Percentiles rank a stretch among this genome's conserved stretches.
phyloP scores from a whole-genome alignment of 805 yeast genomes.

The Candida jianshihensis region DNA sequence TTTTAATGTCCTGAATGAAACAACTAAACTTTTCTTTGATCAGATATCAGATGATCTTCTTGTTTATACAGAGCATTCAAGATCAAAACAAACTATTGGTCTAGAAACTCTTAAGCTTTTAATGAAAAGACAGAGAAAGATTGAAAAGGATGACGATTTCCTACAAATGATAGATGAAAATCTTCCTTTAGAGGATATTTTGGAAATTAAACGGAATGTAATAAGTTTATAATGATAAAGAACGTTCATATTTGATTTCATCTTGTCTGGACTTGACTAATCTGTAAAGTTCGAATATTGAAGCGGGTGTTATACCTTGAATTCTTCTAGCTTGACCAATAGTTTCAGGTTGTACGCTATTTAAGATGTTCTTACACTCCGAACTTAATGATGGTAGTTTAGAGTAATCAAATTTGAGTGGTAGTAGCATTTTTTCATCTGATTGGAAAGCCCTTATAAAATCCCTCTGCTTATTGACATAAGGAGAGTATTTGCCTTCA shows the following conservation, averaged over 20 bases:
- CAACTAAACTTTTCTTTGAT: slow-evolving; percentile 24
- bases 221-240: slow-evolving; percentile 12
- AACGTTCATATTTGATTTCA: slow-evolving; percentile 16
- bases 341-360: slow-evolving; percentile 75
- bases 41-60: slow-evolving; percentile 22
- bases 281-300: slow-evolving; percentile 71
- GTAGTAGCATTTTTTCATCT: slow-evolving; percentile 74
- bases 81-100: slow-evolving; percentile 19
- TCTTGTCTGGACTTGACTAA: slow-evolving; percentile 29
- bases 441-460: slow-evolving; percentile 73
- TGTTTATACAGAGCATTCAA: slow-evolving; percentile 28
- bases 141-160: slow-evolving; percentile 10
- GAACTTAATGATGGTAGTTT: slow-evolving; percentile 57
- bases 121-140: slow-evolving; percentile 25
- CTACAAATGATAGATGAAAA: slow-evolving; percentile 22
- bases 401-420: slow-evolving; percentile 56
- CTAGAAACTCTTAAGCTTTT: slow-evolving; percentile 21
- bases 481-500: slow-evolving; percentile 80
- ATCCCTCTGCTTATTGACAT: slow-evolving; percentile 63
- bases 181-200: slow-evolving; percentile 25
- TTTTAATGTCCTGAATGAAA: slow-evolving; percentile 14
- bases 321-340: slow-evolving; percentile 93
- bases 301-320: slow-evolving; percentile 94
- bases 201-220: slow-evolving; percentile 16
- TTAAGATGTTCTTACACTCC: slow-evolving; percentile 65